Conservation (phyloP, 345 rosid species). For the Leavenworthia alabamica region DNA sequence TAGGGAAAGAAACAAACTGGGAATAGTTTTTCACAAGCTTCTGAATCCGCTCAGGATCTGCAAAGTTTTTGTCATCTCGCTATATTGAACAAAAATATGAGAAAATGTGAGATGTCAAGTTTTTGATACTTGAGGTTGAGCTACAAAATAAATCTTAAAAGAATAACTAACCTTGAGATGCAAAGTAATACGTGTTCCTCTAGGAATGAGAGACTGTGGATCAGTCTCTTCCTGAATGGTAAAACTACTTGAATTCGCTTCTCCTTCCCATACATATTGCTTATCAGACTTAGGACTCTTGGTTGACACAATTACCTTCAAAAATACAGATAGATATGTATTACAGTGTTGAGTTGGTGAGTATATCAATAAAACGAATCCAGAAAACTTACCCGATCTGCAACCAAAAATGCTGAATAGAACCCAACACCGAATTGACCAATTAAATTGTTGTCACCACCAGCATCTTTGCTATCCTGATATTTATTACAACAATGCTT, state of each 20-base stretch:
- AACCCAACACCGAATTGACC: conserved; percentile 99
- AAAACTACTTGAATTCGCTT: conserved; percentile 82
- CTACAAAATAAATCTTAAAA: conserved; percentile 2
- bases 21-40: conserved; percentile 96
- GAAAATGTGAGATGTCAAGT: conserved; percentile 17
- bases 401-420: conserved; percentile 87
- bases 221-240: conserved; percentile 79
- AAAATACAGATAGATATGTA: not conserved
- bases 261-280: conserved; percentile 96
- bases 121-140: not conserved
- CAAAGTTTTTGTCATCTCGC: conserved; percentile 82
- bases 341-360: not conserved
- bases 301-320: conserved; percentile 75
- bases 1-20: conserved; percentile 97
- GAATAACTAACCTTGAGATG: conserved; percentile 63
- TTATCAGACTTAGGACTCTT: conserved; percentile 89
- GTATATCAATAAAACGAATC: not conserved
- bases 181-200: conserved; percentile 85
- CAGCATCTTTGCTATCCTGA: conserved; percentile 84
- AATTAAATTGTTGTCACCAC: conserved; percentile 73
- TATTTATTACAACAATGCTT: conserved; percentile 6
- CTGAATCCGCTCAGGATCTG: conserved; percentile 84
- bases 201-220: conserved; percentile 62
- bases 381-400: conserved; percentile 56
- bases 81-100: conserved; percentile 23